These are phyloP conservation scores for Boletus rubropictus DNA, from an alignment of 768 basidiomycete species.

Conservation along the genomic window DNA sequence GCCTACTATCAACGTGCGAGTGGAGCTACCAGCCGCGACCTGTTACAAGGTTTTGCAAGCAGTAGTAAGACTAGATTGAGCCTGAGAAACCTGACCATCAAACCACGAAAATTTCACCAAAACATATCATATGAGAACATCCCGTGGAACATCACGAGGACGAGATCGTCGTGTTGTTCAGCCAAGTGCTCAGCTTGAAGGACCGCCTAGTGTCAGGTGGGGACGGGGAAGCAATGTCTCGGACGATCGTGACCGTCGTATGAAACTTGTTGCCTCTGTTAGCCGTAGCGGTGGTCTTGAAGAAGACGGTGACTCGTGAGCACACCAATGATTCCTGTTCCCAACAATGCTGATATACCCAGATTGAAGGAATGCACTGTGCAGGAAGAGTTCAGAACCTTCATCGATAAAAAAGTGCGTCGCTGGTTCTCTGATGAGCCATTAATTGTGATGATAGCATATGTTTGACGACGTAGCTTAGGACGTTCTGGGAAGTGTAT, in stretches of 20 bases:
- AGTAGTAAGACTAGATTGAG: not conserved
- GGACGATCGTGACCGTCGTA: slow-evolving; percentile 28
- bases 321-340: not conserved
- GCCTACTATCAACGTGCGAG: too few species aligned
- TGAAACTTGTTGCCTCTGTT: slow-evolving; percentile 66
- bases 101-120: not conserved
- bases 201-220: not conserved
- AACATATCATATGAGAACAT: slow-evolving; percentile 10
- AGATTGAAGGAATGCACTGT: slow-evolving; percentile 56
- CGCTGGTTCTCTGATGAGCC: not conserved
- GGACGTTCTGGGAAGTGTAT: slow-evolving; percentile 41
- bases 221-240: slow-evolving; percentile 3
- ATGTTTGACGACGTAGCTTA: slow-evolving; percentile 35
- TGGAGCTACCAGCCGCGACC: too few species aligned
- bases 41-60: not conserved
- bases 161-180: slow-evolving; percentile 10
- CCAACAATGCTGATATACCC: slow-evolving; percentile 31
- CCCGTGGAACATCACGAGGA: slow-evolving; percentile 3
- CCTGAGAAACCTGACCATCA: not conserved
- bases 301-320: slow-evolving; percentile 72
- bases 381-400: slow-evolving; percentile 64
- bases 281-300: slow-evolving; percentile 74
- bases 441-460: not conserved
- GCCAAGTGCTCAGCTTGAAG: not conserved
- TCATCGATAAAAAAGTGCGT: slow-evolving; percentile 60